Evolutionary conservation across 75 land plant species (phyloP), one percentile per base, ranked within the genome.

Genomic region (Larix kaempferi): DNA sequence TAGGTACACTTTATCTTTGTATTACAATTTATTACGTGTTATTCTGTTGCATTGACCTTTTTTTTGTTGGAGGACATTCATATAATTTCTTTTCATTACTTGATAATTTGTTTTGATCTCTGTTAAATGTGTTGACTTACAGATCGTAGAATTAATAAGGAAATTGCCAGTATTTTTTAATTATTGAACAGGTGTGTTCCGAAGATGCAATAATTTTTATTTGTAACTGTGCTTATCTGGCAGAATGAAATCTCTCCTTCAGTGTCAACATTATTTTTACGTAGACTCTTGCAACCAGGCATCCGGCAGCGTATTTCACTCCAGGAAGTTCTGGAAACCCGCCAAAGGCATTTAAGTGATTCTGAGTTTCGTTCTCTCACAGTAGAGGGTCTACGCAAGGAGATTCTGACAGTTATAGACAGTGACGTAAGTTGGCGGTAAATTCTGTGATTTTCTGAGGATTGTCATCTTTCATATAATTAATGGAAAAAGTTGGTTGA

Each of bases 231-330:
- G 41, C 44, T 69, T 5, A 41, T 39, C 22, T 82, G 75, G 74
- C 90, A 95, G 99, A 89, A 86, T 60, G 80, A 81, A 35, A 59
- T 77, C 69, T 73, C 76, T 14, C 65, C 79, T 57, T 81, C 90
- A 44, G 73, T 94, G 17, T 91, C 99, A 29, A 80, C 84, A 27
- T 73, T 94, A 75, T 94, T 90, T 81, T 74, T 94, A 29, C 86
- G 86, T 57, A 90, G 95, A 77, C 76, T 96, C 56, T 83, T 96
- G 78, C 90, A 89, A 64, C 91, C 99, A 56, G 95, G 93, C 10
- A 84, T 94, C 78, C 76, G 78, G 59, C 89, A 90, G 59, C 83
- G 74, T 78, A 71, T 61, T 29, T 83, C 88, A 65, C 76, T 94
- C 19, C 83, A 84, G 77, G 78, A 84, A 76, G 91, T 89, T 25